A percentile compares a stretch with the other conserved stretches of the same genome.
Evolutionary conservation across 768 basidiomycete genomes (phyloP).

Genomic region (Termitomyces sp.): DNA sequence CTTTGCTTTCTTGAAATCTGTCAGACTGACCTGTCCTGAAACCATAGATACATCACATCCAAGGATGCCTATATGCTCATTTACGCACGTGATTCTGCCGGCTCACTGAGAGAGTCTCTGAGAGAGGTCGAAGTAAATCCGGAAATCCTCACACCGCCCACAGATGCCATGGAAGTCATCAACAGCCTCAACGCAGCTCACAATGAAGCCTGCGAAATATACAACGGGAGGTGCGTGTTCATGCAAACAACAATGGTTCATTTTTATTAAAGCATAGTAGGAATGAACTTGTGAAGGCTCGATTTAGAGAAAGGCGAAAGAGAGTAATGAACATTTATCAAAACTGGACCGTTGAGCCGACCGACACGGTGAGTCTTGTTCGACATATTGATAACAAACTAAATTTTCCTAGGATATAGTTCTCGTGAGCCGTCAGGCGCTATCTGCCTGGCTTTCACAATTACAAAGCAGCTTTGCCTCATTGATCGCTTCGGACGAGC

Average conservation of each 20-base stretch:
- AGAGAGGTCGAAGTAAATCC: not conserved
- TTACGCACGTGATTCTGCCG: constrained; percentile 48
- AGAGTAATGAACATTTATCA: constrained; percentile 57
- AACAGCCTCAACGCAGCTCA: constrained; percentile 49
- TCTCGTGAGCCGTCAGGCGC: constrained; percentile 52
- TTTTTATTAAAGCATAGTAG: constrained; percentile 22
- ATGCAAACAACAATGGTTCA: not conserved
- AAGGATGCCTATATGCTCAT: constrained; percentile 96
- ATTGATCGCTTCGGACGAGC: not conserved
- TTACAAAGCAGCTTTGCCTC: constrained; percentile 22
- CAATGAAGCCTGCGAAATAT: constrained; percentile 44
- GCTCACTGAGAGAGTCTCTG: not conserved
- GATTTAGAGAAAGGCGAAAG: constrained; percentile 44
- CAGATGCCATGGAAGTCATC: constrained; percentile 49
- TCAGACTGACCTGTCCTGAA: not conserved
- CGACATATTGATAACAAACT: not conserved
- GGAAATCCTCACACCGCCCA: constrained; percentile 36
- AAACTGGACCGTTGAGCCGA: constrained; percentile 49
- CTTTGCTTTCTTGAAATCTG: not conserved
- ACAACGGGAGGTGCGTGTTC: constrained; percentile 36
- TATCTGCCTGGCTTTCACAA: constrained; percentile 57
- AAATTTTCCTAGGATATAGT: constrained; percentile 35
- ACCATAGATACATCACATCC: constrained; percentile 51
- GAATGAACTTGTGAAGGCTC: constrained; percentile 31
- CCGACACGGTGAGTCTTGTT: constrained; percentile 36